Conservation (phyloP, 2,329 filamentous ascomycete genomes). For the Bimuria novae-zelandiae region DNA sequence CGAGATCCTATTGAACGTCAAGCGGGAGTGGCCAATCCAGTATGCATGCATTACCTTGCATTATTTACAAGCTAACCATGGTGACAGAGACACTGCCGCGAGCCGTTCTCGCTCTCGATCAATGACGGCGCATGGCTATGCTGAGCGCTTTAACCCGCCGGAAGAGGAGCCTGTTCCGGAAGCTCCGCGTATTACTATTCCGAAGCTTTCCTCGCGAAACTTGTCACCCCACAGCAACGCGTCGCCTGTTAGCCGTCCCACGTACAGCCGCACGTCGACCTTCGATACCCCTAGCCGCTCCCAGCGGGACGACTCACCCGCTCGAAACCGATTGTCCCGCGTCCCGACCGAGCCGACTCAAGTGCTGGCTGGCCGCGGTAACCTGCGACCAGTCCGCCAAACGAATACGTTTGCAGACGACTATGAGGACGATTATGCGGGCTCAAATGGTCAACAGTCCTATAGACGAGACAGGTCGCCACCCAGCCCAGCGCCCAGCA, state of each 20-base stretch:
- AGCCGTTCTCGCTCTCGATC: constrained; percentile 61
- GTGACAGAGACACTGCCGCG: constrained; percentile 31
- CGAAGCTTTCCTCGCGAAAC: constrained; percentile 49
- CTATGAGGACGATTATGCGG: constrained; percentile 41
- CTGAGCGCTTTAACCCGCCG: constrained; percentile 61
- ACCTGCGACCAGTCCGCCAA: constrained; percentile 50
- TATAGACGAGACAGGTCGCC: constrained; percentile 53
- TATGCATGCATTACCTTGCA: constrained; percentile 41
- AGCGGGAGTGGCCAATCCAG: constrained; percentile 70
- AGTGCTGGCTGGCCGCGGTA: constrained; percentile 53
- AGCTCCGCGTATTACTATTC: constrained; percentile 54
- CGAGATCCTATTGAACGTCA: constrained; percentile 75
- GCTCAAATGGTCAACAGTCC: constrained; percentile 25
- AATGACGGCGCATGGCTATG: constrained; percentile 67
- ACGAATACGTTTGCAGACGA: constrained; percentile 42
- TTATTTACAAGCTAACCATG: constrained; percentile 20
- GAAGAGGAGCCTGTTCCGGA: constrained; percentile 61
- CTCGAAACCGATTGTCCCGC: constrained; percentile 53
- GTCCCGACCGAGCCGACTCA: constrained; percentile 60
- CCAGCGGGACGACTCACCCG: constrained; percentile 58
- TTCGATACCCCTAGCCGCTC: constrained; percentile 62
- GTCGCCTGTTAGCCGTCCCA: constrained; percentile 52
- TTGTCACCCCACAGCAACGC: constrained; percentile 42
- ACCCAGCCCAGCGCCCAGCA: constrained; percentile 56
- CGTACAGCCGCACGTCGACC: constrained; percentile 57